These are phyloP conservation scores for Ophioceras dolichostomum DNA, from an alignment of 2,329 filamentous ascomycete genomes.

Conservation along the genomic window DNA sequence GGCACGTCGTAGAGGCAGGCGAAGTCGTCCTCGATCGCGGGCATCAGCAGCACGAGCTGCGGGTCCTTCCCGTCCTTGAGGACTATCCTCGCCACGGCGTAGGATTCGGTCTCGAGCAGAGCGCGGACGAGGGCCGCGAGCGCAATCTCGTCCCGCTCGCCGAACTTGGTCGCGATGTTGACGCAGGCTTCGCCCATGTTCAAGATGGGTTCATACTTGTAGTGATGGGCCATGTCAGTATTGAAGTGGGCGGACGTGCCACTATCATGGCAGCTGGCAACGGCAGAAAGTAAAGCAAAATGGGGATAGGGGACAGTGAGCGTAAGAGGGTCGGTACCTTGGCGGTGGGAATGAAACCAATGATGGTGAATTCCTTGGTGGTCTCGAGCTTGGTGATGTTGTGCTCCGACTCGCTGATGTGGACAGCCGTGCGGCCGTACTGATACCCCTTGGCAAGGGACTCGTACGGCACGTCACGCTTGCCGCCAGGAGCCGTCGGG, in stretches of 20 bases:
- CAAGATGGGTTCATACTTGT: conserved; percentile 69
- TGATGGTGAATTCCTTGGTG: conserved; percentile 58
- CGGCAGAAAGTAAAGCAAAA: conserved; percentile 8
- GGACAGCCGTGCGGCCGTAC: conserved; percentile 85
- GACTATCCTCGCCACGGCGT: conserved; percentile 77
- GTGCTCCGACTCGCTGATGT: conserved; percentile 75
- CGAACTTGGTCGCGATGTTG: conserved; percentile 63
- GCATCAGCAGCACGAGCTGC: conserved; percentile 63
- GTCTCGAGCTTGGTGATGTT: conserved; percentile 85
- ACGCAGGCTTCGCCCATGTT: conserved; percentile 72
- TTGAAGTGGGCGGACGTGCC: too few relatives aligned
- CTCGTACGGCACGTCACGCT: conserved; percentile 69
- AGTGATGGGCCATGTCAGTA: neutral
- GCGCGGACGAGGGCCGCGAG: conserved; percentile 85
- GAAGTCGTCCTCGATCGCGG: conserved; percentile 63
- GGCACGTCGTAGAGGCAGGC: conserved; percentile 86
- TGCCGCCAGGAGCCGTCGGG: conserved; percentile 60
- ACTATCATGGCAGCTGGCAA: too few relatives aligned
- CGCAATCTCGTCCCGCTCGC: conserved; percentile 72
- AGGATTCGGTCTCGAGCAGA: conserved; percentile 72
- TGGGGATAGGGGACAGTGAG: too few relatives aligned
- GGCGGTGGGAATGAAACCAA: conserved; percentile 71
- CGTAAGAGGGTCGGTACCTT: conserved; percentile 43
- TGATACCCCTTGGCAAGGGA: conserved; percentile 86
- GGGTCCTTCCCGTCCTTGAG: conserved; percentile 74